phyloP scores from a whole-genome alignment of 179 eudicot species.

The Spinacia oleracea region DNA sequence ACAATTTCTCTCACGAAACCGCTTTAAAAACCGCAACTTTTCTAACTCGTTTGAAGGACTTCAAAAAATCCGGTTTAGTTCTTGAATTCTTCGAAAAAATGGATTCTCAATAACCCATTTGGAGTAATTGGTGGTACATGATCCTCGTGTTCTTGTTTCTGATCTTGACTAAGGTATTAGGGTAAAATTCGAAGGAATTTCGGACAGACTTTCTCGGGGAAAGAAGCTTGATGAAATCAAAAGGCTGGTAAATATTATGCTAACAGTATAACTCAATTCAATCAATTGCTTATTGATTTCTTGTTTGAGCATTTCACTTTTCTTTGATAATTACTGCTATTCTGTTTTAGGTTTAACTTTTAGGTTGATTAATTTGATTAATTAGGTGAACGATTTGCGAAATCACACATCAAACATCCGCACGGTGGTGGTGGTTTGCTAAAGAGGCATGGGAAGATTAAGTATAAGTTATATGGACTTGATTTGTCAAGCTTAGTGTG shows the following conservation, averaged over 20 bases:
- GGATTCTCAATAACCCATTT: conserved; percentile 20
- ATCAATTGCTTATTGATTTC: too few relatives aligned
- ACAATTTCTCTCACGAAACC: conserved; percentile 35
- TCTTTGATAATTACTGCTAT: too few relatives aligned
- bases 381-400: too few relatives aligned
- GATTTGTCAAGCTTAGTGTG: conserved; percentile 78
- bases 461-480: conserved; percentile 84
- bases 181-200: conserved; percentile 33
- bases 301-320: too few relatives aligned
- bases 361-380: too few relatives aligned
- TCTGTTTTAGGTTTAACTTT: too few relatives aligned
- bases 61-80: background rate
- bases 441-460: conserved; percentile 82
- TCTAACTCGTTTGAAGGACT: background rate
- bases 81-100: conserved; percentile 14
- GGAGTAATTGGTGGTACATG: conserved; percentile 19
- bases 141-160: conserved; percentile 29
- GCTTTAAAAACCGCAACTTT: conserved; percentile 26
- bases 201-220: too few relatives aligned
- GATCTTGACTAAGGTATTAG: conserved; percentile 28
- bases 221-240: too few relatives aligned
- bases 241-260: too few relatives aligned
- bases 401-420: too few relatives aligned
- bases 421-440: conserved; percentile 64
- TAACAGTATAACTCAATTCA: too few relatives aligned